These are phyloP conservation scores for Athelia sp. DNA, from an alignment of 1,284 basidiomycete genomes.

Conservation along the genomic window DNA sequence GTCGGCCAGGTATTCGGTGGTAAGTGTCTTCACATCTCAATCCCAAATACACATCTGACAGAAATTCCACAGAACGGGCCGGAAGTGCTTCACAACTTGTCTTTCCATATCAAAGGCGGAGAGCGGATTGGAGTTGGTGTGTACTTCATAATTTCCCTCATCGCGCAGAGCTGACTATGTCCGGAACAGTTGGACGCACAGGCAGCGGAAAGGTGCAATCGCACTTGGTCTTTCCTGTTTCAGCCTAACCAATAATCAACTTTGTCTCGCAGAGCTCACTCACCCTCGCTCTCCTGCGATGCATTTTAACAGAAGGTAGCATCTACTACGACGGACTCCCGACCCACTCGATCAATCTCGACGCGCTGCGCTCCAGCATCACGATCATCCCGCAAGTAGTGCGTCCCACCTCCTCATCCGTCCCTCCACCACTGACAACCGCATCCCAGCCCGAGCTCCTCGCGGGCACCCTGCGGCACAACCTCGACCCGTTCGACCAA, in stretches of 20 bases:
- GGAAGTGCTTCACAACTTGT: conserved; percentile 33
- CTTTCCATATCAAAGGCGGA: conserved; percentile 32
- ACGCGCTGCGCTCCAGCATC: conserved; percentile 36
- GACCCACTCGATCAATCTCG: conserved; percentile 31
- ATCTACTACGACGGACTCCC: conserved; percentile 31
- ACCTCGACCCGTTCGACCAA: conserved; percentile 52
- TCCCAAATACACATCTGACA: conserved; percentile 3
- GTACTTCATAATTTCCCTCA: conserved; percentile 7
- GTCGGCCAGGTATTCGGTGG: conserved; percentile 16
- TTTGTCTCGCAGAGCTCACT: conserved; percentile 26
- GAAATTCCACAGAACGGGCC: conserved; percentile 13
- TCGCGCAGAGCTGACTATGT: neutral
- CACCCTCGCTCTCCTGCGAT: conserved; percentile 35
- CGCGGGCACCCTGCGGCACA: conserved; percentile 39
- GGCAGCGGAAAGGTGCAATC: conserved; percentile 27
- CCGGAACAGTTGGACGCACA: conserved; percentile 29
- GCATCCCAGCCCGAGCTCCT: conserved; percentile 40
- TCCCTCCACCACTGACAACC: neutral
- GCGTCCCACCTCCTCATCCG: conserved; percentile 14
- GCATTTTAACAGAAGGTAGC: conserved; percentile 36
- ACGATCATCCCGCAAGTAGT: conserved; percentile 47
- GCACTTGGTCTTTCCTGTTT: neutral
- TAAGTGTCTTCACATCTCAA: neutral
- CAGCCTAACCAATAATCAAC: neutral
- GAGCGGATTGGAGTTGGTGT: conserved; percentile 37